Evolutionary conservation across 257 asterid species (phyloP).

Genomic region (Ehretia macrophylla): DNA sequence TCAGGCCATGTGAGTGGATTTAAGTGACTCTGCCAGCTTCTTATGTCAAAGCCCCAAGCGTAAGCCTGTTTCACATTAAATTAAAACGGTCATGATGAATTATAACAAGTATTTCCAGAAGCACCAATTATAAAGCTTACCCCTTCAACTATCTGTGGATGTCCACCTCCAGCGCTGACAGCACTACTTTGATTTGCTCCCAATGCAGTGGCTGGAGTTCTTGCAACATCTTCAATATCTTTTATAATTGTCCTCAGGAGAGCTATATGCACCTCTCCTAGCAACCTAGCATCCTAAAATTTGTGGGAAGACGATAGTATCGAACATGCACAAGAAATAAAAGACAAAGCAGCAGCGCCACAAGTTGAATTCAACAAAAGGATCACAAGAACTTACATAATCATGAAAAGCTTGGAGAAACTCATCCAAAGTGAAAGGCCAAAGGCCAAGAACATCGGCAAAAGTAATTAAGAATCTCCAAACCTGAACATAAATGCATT

Average conservation of each 20-base stretch:
- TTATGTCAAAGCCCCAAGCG: conserved; percentile 89
- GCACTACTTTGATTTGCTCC: conserved; percentile 52
- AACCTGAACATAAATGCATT: conserved; percentile 35
- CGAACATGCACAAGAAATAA: background rate
- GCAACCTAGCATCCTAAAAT: conserved; percentile 72
- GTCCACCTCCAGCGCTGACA: conserved; percentile 68
- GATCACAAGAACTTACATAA: conserved; percentile 38
- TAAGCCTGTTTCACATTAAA: conserved; percentile 54
- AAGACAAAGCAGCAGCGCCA: conserved; percentile 1
- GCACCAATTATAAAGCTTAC: conserved; percentile 32
- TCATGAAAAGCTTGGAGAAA: conserved; percentile 75
- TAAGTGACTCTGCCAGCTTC: conserved; percentile 72
- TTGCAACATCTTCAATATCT: conserved; percentile 82
- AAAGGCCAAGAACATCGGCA: conserved; percentile 80
- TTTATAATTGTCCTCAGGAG: conserved; percentile 62
- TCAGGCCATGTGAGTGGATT: conserved; percentile 94
- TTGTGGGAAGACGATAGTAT: conserved; percentile 6
- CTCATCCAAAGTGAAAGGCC: conserved; percentile 96
- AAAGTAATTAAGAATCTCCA: conserved; percentile 88
- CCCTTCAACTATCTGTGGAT: conserved; percentile 81
- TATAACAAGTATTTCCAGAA: background rate
- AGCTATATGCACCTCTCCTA: conserved; percentile 83
- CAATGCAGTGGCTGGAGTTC: conserved; percentile 44
- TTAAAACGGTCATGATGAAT: background rate
- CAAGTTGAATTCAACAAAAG: conserved; percentile 6